Evolutionary conservation across 2,329 filamentous ascomycete genomes (phyloP).

Genomic region (Chrysoporthe puriensis): DNA sequence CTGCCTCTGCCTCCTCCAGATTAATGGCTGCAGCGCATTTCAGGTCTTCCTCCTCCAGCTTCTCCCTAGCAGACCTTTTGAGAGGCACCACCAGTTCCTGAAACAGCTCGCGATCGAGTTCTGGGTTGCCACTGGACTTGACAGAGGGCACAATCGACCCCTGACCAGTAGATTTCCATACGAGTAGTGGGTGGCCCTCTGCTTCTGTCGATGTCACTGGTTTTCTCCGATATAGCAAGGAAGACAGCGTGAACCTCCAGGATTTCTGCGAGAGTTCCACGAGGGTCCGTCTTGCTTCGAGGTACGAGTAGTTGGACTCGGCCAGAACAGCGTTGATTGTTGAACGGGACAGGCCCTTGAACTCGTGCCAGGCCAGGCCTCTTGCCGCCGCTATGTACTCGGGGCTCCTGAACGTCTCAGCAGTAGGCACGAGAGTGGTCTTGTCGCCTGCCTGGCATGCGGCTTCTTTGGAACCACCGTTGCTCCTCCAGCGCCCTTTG

Average conservation of each 20-base stretch:
- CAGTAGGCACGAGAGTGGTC: slow-evolving; percentile 48
- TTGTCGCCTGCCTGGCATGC: slow-evolving; percentile 5
- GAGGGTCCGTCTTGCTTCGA: slow-evolving; percentile 70
- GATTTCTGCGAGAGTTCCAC: slow-evolving; percentile 71
- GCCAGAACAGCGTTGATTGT: slow-evolving; percentile 79
- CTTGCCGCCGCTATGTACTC: slow-evolving; percentile 72
- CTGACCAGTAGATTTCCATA: slow-evolving; percentile 61
- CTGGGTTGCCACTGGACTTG: slow-evolving; percentile 66
- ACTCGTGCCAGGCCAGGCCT: slow-evolving; percentile 72
- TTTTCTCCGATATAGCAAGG: slow-evolving; percentile 67
- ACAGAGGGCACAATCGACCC: slow-evolving; percentile 63
- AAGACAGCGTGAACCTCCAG: slow-evolving; percentile 76
- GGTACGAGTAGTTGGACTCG: slow-evolving; percentile 80
- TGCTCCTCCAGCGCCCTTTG: slow-evolving; percentile 66
- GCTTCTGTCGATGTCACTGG: slow-evolving; percentile 55
- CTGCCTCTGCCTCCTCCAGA: slow-evolving; percentile 60
- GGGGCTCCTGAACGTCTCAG: slow-evolving; percentile 69
- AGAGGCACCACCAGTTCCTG: slow-evolving; percentile 60
- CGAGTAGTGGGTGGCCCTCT: slow-evolving; percentile 64
- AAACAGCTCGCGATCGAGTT: slow-evolving; percentile 66
- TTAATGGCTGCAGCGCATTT: slow-evolving; percentile 58
- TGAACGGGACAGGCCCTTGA: slow-evolving; percentile 72
- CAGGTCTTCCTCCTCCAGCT: slow-evolving; percentile 56
- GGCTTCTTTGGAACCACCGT: slow-evolving; percentile 38
- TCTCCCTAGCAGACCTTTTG: slow-evolving; percentile 45